phyloP scores from a whole-genome alignment of 768 basidiomycete species.

The Crassisporium funariophilum region DNA sequence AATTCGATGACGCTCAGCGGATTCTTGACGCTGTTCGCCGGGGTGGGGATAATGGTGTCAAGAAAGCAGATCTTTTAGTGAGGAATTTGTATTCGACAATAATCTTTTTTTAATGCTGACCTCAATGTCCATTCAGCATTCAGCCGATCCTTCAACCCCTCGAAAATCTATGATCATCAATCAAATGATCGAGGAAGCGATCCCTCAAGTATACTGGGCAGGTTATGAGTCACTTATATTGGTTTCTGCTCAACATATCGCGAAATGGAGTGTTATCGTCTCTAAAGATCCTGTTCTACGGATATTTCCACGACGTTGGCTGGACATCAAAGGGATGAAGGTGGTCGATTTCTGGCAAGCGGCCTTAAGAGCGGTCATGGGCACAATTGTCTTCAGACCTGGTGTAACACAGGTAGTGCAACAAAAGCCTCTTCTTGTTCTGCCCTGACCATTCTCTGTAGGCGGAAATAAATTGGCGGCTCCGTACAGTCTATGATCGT shows the following conservation, averaged over 20 bases:
- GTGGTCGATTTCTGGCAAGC: constrained; percentile 70
- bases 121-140: constrained; percentile 1
- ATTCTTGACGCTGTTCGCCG: constrained; percentile 39
- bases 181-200: constrained; percentile 43
- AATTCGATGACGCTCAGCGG: constrained; percentile 30
- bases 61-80: constrained; percentile 40
- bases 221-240: constrained; percentile 61
- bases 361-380: constrained; percentile 68
- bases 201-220: constrained; percentile 66
- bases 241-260: constrained; percentile 54
- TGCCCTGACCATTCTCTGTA: constrained; percentile 27
- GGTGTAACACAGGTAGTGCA: constrained; percentile 69
- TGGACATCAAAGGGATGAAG: constrained; percentile 66
- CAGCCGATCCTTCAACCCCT: constrained; percentile 4
- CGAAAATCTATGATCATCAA: constrained; percentile 13
- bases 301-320: constrained; percentile 73
- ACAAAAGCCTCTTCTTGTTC: neutral
- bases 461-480: constrained; percentile 72
- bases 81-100: constrained; percentile 13
- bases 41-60: constrained; percentile 41
- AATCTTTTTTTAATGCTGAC: neutral
- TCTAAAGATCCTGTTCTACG: constrained; percentile 46
- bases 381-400: constrained; percentile 67
- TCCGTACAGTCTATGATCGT: constrained; percentile 72
- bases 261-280: constrained; percentile 57